These are phyloP conservation scores for Jatropha curcas DNA, from an alignment of 345 rosid genomes.

Conservation along the genomic window DNA sequence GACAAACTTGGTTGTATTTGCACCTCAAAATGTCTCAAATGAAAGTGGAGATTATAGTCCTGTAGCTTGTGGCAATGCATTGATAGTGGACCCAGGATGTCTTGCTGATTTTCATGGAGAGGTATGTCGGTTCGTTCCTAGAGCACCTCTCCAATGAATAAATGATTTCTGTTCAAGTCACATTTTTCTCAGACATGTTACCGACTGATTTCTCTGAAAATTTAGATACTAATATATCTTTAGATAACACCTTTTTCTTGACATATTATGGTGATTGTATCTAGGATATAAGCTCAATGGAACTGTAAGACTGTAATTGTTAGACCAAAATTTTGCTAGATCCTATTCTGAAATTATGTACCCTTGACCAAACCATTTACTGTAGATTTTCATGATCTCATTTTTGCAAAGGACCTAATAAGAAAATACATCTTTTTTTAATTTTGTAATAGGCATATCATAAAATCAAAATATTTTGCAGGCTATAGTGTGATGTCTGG, in stretches of 20 bases:
- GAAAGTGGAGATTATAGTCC: slow-evolving; percentile 32
- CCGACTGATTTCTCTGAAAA: not conserved
- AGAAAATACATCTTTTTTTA: not conserved
- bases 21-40: slow-evolving; percentile 45
- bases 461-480: not conserved
- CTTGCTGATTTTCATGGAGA: slow-evolving; percentile 45
- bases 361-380: not conserved
- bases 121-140: slow-evolving; percentile 39
- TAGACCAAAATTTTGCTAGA: not conserved
- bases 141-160: not conserved
- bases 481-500: not conserved
- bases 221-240: not conserved
- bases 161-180: slow-evolving; percentile 15
- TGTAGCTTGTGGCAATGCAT: slow-evolving; percentile 69
- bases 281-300: not conserved
- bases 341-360: not conserved
- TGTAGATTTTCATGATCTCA: not conserved
- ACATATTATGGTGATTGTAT: not conserved
- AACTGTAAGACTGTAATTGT: not conserved
- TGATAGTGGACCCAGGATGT: slow-evolving; percentile 91
- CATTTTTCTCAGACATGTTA: not conserved
- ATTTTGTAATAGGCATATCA: not conserved
- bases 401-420: not conserved
- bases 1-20: slow-evolving; percentile 75
- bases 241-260: not conserved